phyloP scores from a whole-genome alignment of 176 grass and related monocot genomes.

The Poa annua region DNA sequence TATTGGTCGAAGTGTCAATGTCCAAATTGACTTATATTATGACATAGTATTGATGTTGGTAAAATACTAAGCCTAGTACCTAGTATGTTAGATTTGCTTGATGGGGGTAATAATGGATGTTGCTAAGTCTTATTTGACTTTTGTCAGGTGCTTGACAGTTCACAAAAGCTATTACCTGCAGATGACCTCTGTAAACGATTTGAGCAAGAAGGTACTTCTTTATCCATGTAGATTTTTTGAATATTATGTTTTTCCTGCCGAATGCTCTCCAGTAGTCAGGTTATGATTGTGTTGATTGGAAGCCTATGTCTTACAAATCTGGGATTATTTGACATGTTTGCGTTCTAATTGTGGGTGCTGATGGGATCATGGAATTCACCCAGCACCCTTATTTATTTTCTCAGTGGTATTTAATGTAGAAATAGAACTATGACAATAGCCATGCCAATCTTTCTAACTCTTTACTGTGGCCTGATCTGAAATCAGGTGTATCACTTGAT shows the following conservation, averaged over 20 bases:
- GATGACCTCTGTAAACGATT: conserved; percentile 78
- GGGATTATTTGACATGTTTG: neutral
- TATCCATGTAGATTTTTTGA: conserved; percentile 26
- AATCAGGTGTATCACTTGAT: conserved; percentile 84
- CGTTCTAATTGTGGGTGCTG: too few relatives aligned
- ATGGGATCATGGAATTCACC: neutral
- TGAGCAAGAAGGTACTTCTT: conserved; percentile 73
- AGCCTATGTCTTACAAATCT: neutral
- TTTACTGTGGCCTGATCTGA: conserved; percentile 22
- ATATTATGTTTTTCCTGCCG: neutral
- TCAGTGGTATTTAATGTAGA: neutral
- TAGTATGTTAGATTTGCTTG: conserved; percentile 10
- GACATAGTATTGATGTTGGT: neutral
- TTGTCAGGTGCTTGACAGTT: conserved; percentile 83
- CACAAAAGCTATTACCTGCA: conserved; percentile 74
- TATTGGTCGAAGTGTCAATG: neutral
- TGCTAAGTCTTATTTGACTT: conserved; percentile 40
- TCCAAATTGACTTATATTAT: neutral
- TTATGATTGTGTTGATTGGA: neutral
- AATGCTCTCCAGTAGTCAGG: neutral
- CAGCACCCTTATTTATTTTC: neutral
- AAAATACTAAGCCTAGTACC: neutral
- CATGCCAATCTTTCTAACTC: conserved; percentile 8
- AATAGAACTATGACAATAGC: neutral
- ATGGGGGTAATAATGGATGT: neutral